A percentile compares a stretch with the other conserved stretches of the same genome.
Conservation (phyloP, 495 filamentous ascomycete species). For the Penicillium cosmopolitanum region DNA sequence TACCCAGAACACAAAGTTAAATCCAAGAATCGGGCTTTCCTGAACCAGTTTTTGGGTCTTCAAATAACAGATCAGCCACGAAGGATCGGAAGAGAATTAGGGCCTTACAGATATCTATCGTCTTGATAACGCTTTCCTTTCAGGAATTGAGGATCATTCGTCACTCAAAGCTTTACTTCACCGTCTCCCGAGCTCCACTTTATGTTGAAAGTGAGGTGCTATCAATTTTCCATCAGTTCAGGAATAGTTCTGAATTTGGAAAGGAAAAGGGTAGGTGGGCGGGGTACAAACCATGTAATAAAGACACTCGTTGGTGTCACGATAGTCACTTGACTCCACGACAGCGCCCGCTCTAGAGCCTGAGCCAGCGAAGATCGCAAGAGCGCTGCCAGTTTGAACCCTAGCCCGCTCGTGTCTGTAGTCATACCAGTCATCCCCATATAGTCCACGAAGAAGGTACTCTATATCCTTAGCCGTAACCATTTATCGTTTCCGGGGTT, state of each 20-base stretch:
- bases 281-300: slow-evolving; percentile 27
- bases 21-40: slow-evolving; percentile 23
- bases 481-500: slow-evolving; percentile 19
- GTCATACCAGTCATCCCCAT: slow-evolving; percentile 23
- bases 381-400: slow-evolving; percentile 23
- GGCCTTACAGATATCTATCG: slow-evolving; percentile 18
- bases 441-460: slow-evolving; percentile 23
- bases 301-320: slow-evolving; percentile 24
- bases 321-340: slow-evolving; percentile 29
- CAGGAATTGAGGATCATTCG: slow-evolving; percentile 26
- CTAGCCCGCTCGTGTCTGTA: slow-evolving; percentile 27
- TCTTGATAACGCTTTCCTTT: slow-evolving; percentile 25
- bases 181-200: slow-evolving; percentile 13
- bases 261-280: neutral
- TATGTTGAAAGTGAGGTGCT: slow-evolving; percentile 27
- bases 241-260: neutral
- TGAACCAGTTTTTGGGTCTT: slow-evolving; percentile 27
- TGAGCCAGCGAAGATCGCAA: slow-evolving; percentile 26
- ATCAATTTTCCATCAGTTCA: slow-evolving; percentile 6
- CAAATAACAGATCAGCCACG: slow-evolving; percentile 2
- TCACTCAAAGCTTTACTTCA: slow-evolving; percentile 24
- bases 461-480: slow-evolving; percentile 26
- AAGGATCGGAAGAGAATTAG: neutral
- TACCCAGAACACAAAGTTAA: slow-evolving; percentile 27
- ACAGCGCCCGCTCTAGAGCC: slow-evolving; percentile 25